Evolutionary conservation across 208 protist species (phyloP), one percentile per base, ranked within the genome.

Genomic region (Leishmania lainsoni): DNA sequence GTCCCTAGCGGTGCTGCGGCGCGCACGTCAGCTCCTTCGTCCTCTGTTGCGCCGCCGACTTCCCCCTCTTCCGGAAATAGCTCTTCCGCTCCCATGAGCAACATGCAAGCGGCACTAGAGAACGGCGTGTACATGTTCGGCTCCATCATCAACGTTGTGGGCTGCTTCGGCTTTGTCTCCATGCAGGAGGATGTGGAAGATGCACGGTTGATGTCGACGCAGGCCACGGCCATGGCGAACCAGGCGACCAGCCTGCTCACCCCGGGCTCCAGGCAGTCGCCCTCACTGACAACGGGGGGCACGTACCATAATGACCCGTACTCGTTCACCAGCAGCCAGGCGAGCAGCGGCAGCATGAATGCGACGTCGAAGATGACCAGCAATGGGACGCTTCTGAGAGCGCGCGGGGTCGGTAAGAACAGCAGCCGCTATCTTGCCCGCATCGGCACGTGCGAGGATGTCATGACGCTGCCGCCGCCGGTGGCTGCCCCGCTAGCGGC

Each of bases 91-190:
- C 63, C 70, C 10, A 80, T 68, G 66, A 68, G 39, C 45, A 80
- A 81, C 66, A 77, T 78, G 75, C 85, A 91, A 76, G 73, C 83
- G 2, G 70, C 81, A 14, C 61, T 91, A 68, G 90, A 96, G 77
- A 87, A 90, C 35, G 90, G 91, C 14, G 93, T 95, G 58, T 86
- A 85, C 73, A 79, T 93, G 65, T 83, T 88, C 65, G 90, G 86
- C 68, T 88, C 83, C 26, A 89, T 94, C 83, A 86, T 97, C 58
- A 95, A 97, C 79, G 91, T 97, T 81, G 92, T 97, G 16, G 93
- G 93, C 59, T 95, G 90, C 83, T 97, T 97, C 75, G 93, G 93
- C 29, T 94, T 97, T 74, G 89, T 92, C 1, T 91, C 93, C 14
- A 94, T 95, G 89, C 80, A 93, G 84, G 88, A 92, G 74, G 93